These are phyloP conservation scores for Cruciata laevipes DNA, from an alignment of 257 asterid species.

Conservation along the genomic window DNA sequence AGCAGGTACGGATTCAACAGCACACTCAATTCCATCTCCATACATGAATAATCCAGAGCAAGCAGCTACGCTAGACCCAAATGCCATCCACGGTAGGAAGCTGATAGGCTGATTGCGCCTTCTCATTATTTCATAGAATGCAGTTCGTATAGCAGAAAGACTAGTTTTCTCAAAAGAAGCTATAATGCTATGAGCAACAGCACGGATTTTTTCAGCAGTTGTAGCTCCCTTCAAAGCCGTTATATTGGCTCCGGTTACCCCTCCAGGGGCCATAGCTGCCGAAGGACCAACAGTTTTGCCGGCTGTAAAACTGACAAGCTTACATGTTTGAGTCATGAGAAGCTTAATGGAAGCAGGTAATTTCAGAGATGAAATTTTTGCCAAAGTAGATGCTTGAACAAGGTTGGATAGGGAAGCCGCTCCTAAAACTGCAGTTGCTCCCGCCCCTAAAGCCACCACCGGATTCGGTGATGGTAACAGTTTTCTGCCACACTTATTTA, in stretches of 20 bases:
- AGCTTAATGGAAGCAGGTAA: slow-evolving; percentile 66
- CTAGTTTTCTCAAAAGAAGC: slow-evolving; percentile 87
- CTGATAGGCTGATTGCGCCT: slow-evolving; percentile 49
- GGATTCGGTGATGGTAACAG: slow-evolving; percentile 59
- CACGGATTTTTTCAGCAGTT: slow-evolving; percentile 75
- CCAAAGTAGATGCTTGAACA: slow-evolving; percentile 58
- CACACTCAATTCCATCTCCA: slow-evolving; percentile 96
- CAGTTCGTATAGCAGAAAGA: slow-evolving; percentile 76
- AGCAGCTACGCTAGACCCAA: slow-evolving; percentile 79
- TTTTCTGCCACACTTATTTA: slow-evolving; percentile 27
- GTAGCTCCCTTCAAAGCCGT: slow-evolving; percentile 50
- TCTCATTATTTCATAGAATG: slow-evolving; percentile 85
- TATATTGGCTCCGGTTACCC: slow-evolving; percentile 45
- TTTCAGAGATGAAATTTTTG: slow-evolving; percentile 57
- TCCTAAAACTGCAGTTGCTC: slow-evolving; percentile 85
- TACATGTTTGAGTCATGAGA: slow-evolving; percentile 55
- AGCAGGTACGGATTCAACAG: slow-evolving; percentile 67
- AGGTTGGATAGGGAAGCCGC: slow-evolving; percentile 76
- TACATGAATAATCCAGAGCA: slow-evolving; percentile 60
- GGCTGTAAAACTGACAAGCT: slow-evolving; percentile 42
- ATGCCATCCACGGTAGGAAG: slow-evolving; percentile 72
- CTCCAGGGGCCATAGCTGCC: slow-evolving; percentile 41
- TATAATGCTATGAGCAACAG: slow-evolving; percentile 63
- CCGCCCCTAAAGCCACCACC: slow-evolving; percentile 86
- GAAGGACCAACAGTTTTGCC: slow-evolving; percentile 52